Evolutionary conservation across 345 rosid genomes (phyloP).

Genomic region (Tarenaya hassleriana): DNA sequence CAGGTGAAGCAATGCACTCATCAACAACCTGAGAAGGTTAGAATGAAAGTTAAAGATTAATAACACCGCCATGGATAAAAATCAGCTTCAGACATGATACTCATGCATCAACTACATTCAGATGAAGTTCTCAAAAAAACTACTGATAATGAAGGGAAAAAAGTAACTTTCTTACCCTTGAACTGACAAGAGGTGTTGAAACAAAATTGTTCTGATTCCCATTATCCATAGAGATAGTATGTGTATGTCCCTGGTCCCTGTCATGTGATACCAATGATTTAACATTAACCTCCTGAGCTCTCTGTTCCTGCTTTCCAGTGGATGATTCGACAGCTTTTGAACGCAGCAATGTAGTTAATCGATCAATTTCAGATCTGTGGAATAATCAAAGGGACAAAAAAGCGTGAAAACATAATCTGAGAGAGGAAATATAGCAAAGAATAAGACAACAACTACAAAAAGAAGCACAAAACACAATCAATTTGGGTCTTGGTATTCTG

Average conservation of each 20-base stretch:
- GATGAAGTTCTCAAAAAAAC: neutral
- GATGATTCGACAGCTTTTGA: conserved; percentile 47
- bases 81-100: conserved; percentile 5
- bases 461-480: conserved; percentile 3
- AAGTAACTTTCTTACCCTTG: conserved; percentile 36
- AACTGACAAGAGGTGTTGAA: conserved; percentile 39
- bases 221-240: conserved; percentile 18
- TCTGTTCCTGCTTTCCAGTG: conserved; percentile 37
- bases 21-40: conserved; percentile 47
- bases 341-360: conserved; percentile 57
- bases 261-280: conserved; percentile 26
- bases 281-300: conserved; percentile 33
- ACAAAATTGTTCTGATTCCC: conserved; percentile 31
- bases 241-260: conserved; percentile 29
- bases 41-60: conserved; percentile 14
- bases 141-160: neutral
- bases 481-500: neutral
- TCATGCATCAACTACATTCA: neutral
- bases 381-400: conserved; percentile 10
- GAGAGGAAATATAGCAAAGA: neutral
- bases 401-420: neutral
- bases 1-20: conserved; percentile 72
- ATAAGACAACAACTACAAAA: conserved; percentile 1
- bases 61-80: neutral
- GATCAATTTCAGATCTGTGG: conserved; percentile 82